These are phyloP conservation scores for Begonia masoniana DNA, from an alignment of 306 rosid genomes.

Conservation along the genomic window DNA sequence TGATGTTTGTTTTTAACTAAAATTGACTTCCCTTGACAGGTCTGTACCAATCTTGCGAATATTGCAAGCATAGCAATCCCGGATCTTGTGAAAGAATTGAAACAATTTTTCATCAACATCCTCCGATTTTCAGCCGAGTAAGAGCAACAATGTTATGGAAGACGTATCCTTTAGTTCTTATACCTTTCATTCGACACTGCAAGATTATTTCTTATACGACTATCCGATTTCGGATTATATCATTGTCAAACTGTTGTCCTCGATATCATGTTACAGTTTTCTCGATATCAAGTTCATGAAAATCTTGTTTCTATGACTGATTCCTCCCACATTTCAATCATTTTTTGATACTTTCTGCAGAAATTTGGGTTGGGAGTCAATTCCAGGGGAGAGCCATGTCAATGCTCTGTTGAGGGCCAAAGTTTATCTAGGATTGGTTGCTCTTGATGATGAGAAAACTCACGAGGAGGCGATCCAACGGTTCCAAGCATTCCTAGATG, in stretches of 20 bases:
- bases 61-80: conserved; percentile 39
- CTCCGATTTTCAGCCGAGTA: conserved; percentile 44
- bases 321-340: too few relatives aligned
- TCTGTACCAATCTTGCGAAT: conserved; percentile 23
- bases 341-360: conserved; percentile 22
- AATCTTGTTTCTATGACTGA: not conserved
- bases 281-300: too few relatives aligned
- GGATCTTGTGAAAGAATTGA: conserved; percentile 32
- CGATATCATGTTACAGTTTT: too few relatives aligned
- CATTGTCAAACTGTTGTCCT: too few relatives aligned
- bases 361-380: conserved; percentile 44
- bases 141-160: conserved; percentile 10
- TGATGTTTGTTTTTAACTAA: conserved; percentile 1
- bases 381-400: conserved; percentile 36
- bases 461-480: conserved; percentile 39
- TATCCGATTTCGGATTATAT: too few relatives aligned
- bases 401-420: conserved; percentile 29
- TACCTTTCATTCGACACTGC: not conserved
- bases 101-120: conserved; percentile 33
- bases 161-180: not conserved
- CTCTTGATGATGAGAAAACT: conserved; percentile 36
- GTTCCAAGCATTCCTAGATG: conserved; percentile 25
- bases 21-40: conserved; percentile 20
- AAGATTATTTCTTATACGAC: too few relatives aligned
- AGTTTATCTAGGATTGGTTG: conserved; percentile 32